Base-by-base conservation (phyloP, 805 yeast genomes). In the Ogataea siamensis region DNA sequence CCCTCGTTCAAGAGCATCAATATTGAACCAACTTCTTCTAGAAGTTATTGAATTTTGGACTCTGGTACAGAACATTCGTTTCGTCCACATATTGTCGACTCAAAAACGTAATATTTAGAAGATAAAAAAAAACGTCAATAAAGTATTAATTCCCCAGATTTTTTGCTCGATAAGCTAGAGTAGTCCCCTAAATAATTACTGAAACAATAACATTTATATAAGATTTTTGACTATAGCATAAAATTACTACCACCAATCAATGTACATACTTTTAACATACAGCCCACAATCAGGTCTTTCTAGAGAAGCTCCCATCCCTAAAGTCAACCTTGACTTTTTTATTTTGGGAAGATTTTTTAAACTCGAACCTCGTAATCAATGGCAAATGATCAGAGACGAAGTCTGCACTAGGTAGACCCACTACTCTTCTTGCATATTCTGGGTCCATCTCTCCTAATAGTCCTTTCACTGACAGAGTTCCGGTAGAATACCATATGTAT, bases 341-440 rank as follows among this genome's bases (percentile, higher is more conserved):
- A 11, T 47, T 44, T 27, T 29, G 34, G 0, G 38, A 29, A 8
- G 59, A 52, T 51, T 76, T 79, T 54, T 75, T 77, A 55, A 88
- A 76, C 53, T 80, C 86, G 54, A 91, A 82, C 58, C 81, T 79
- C 13, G 89, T 72, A 39, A 87, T 74, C 45, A 91, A 67, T n/a
- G 96, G 89, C 53, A 91, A 76, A 64, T 91, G 98, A 63, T 91
- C 98, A 33, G 95, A 86, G 16, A 98, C 96, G 67, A 83, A 84
- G 59, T 88, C 86, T 15, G 88, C 87, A 57, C 87, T 87, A 14
- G 99, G 99, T 62, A 93, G 80, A 6, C 98, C 99, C 58, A 93
- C 83, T 45, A 79, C 79, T 49, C 80, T 80, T 39, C 74, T 67
- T 32, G 82, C 71, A 59, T 93, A 93, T 3, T 83, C 84, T 31